Evolutionary conservation across 2,329 filamentous ascomycete species (phyloP).

Genomic region (Furcasterigmium sp.): DNA sequence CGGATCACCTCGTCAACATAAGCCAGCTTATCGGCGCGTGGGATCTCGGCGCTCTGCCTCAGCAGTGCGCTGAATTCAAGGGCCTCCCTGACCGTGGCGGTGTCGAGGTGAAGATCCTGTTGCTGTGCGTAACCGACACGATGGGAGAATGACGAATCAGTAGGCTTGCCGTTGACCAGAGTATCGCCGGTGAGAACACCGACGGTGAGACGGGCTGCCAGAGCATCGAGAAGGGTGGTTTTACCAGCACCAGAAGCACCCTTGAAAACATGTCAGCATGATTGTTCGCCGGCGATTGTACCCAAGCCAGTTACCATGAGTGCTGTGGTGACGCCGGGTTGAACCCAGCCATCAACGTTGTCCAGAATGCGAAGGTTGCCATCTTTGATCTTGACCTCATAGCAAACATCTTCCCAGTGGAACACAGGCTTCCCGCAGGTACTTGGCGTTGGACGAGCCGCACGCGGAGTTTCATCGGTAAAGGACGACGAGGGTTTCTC

Average conservation of each 20-base stretch:
- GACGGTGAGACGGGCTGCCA: slow-evolving; percentile 69
- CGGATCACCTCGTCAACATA: slow-evolving; percentile 24
- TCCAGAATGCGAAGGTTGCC: slow-evolving; percentile 61
- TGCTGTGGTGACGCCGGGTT: slow-evolving; percentile 68
- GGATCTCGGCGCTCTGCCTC: slow-evolving; percentile 55
- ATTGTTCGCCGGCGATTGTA: too few relatives aligned
- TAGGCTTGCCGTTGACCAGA: slow-evolving; percentile 59
- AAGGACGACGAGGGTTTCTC: not conserved
- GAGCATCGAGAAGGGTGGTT: slow-evolving; percentile 67
- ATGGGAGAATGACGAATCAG: slow-evolving; percentile 63
- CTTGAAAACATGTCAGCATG: too few relatives aligned
- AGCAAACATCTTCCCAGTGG: slow-evolving; percentile 66
- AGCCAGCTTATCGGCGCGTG: slow-evolving; percentile 22
- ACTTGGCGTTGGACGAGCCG: slow-evolving; percentile 2
- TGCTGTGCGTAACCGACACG: slow-evolving; percentile 70
- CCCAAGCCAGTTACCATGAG: slow-evolving; percentile 51
- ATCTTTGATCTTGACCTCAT: slow-evolving; percentile 56
- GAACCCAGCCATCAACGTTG: slow-evolving; percentile 72
- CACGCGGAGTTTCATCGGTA: not conserved
- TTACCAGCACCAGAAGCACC: slow-evolving; percentile 71
- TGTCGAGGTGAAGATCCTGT: slow-evolving; percentile 66
- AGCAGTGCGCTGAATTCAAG: slow-evolving; percentile 63
- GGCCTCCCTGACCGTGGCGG: slow-evolving; percentile 63
- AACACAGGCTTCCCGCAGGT: slow-evolving; percentile 37
- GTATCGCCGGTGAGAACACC: slow-evolving; percentile 68